A percentile compares a stretch with the other conserved stretches of the same genome.
These are phyloP conservation scores for Pneumocystis carinii DNA, from an alignment of 1,139 yeast species.

Conservation along the genomic window DNA sequence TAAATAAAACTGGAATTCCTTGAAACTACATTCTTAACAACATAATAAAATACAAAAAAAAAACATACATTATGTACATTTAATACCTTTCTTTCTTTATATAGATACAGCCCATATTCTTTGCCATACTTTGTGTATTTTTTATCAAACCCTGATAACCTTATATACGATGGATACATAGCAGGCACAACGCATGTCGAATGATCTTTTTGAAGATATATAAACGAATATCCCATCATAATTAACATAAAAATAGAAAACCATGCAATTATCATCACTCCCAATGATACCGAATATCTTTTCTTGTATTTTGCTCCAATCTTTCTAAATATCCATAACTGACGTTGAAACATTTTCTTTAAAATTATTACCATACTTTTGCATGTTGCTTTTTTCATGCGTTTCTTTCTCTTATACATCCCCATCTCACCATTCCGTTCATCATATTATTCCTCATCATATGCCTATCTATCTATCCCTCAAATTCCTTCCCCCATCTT, in stretches of 20 bases:
- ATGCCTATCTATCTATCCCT: too few species aligned
- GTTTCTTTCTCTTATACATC: too few species aligned
- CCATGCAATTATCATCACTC: not conserved
- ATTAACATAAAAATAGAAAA: slow-evolving; percentile 4
- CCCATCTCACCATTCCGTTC: too few species aligned
- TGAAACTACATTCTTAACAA: slow-evolving; percentile 24
- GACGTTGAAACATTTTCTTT: too few species aligned
- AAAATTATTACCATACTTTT: too few species aligned
- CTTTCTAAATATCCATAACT: too few species aligned
- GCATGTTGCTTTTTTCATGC: too few species aligned
- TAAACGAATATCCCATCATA: slow-evolving; percentile 12
- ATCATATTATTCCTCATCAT: too few species aligned
- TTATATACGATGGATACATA: slow-evolving; percentile 51
- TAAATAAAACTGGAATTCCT: slow-evolving; percentile 80
- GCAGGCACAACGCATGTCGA: slow-evolving; percentile 18
- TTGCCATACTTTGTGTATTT: slow-evolving; percentile 58
- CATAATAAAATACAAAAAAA: not conserved
- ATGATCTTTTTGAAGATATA: slow-evolving; percentile 15
- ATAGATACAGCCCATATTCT: slow-evolving; percentile 66
- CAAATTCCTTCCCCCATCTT: too few species aligned
- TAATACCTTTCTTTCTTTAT: slow-evolving; percentile 42
- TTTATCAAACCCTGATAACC: slow-evolving; percentile 55
- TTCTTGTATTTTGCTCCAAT: not conserved
- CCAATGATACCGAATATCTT: not conserved
- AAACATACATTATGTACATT: slow-evolving; percentile 15